Conservation (phyloP, 345 rosid genomes). For the Euphorbia peplus region DNA sequence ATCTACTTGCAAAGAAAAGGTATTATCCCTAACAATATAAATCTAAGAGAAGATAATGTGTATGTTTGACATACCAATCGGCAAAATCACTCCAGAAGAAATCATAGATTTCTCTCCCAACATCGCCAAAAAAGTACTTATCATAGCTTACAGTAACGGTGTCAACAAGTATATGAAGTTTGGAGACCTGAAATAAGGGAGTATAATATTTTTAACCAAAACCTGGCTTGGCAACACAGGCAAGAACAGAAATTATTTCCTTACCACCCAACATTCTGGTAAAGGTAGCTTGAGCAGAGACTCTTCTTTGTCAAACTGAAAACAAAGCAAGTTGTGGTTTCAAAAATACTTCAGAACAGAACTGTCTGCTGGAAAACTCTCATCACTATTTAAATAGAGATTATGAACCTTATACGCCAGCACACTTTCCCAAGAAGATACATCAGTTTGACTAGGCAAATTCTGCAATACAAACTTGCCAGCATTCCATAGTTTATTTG, state of each 20-base stretch:
- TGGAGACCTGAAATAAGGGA: slow-evolving; percentile 58
- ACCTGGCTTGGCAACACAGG: neutral
- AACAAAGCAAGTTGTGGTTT: slow-evolving; percentile 12
- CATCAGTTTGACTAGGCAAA: slow-evolving; percentile 65
- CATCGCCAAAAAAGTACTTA: slow-evolving; percentile 83
- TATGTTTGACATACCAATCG: slow-evolving; percentile 58
- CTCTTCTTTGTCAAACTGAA: slow-evolving; percentile 75
- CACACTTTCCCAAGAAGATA: slow-evolving; percentile 68
- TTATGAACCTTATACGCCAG: slow-evolving; percentile 52
- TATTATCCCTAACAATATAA: neutral
- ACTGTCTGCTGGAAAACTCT: neutral
- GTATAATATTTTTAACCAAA: neutral
- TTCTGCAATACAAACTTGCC: slow-evolving; percentile 91
- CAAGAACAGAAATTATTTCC: slow-evolving; percentile 15
- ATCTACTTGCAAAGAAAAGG: neutral
- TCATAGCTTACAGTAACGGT: slow-evolving; percentile 77
- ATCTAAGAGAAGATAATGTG: neutral
- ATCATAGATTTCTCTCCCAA: slow-evolving; percentile 91
- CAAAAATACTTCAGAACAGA: neutral
- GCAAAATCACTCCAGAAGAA: slow-evolving; percentile 99
- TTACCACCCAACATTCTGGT: slow-evolving; percentile 96
- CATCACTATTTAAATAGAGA: neutral
- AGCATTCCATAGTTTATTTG: slow-evolving; percentile 98
- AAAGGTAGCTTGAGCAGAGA: slow-evolving; percentile 57
- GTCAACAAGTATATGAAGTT: slow-evolving; percentile 85